Evolutionary conservation across 75 land plant species (phyloP), one percentile per base, ranked within the genome.

Genomic region (Ceratopteris richardii): DNA sequence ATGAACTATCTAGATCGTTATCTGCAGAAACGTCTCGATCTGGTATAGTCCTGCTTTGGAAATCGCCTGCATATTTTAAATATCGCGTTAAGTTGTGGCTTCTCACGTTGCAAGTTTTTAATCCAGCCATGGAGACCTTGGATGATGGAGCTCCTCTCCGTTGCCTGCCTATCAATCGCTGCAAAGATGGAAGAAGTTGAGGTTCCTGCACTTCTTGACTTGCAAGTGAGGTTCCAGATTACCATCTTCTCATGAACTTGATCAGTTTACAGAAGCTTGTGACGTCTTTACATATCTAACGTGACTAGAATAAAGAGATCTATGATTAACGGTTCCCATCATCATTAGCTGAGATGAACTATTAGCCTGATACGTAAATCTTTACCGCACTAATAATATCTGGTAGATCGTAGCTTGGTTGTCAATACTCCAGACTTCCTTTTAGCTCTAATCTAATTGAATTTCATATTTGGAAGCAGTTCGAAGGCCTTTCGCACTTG

Each of bases 181-280:
- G 89, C 89, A 0, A 89, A 89, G 47, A 77, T 89, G 95, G 89
- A 89, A 77, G 89, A 89, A 69, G 66, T 81, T 0, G 63, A 77
- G 0, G 86, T 89, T 57, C 94, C 94, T 57, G 61, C 82, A 36
- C 77, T 89, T 0, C 58, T 78, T 18, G 86, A 85, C 65, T 68
- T 89, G 12, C 94, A 88, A 80, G 94, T 84, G 33, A 46, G 22
- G 29, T 40, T 14, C 14, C 42, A 14, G 42, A 40, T 7, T 20
- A 7, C 41, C 39, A 51, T 25, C 18, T 21, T 9, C 13, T 57
- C 14, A 24, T 51, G n/a, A 23, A 51, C n/a, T n/a, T 10, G 14
- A 40, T 40, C 9, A 9, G 9, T 40, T 40, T 40, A 10, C 42
- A 10, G 42, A 40, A 9, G 9, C 14, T 40, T 40, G 9, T 9